Evolutionary conservation across 2,329 filamentous ascomycete species (phyloP).

Genomic region (Zasmidium angulare): DNA sequence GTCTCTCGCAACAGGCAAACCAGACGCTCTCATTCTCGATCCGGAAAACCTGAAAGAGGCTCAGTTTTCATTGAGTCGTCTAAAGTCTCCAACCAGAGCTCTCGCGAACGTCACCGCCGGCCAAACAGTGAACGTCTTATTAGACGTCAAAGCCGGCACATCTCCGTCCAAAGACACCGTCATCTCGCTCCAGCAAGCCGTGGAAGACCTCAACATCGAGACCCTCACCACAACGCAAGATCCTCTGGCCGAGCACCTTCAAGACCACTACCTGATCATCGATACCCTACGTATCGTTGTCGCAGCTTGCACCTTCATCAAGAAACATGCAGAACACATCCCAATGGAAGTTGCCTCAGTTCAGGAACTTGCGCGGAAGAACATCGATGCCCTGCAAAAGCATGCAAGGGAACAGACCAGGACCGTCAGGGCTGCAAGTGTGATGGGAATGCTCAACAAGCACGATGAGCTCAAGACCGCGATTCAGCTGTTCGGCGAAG

Average conservation of each 20-base stretch:
- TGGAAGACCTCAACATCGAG: conserved; percentile 16
- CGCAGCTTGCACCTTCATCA: conserved; percentile 20
- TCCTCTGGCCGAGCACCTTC: conserved; percentile 18
- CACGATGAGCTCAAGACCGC: conserved; percentile 12
- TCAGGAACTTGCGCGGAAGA: conserved; percentile 19
- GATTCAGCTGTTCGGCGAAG: conserved; percentile 15
- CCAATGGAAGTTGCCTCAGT: conserved; percentile 14
- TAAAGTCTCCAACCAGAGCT: background rate
- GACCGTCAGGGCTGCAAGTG: conserved; percentile 9
- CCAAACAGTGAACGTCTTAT: conserved; percentile 17
- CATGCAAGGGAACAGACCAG: conserved; percentile 24
- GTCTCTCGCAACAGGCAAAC: conserved; percentile 23
- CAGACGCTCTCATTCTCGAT: conserved; percentile 19
- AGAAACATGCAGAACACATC: conserved; percentile 9
- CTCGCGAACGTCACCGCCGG: background rate
- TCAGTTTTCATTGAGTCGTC: background rate
- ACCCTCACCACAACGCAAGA: conserved; percentile 11
- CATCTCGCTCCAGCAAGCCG: conserved; percentile 13
- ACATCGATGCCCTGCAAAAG: conserved; percentile 23
- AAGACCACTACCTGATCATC: conserved; percentile 26
- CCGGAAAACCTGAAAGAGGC: conserved; percentile 7
- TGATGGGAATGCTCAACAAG: conserved; percentile 14
- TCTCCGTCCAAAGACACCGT: conserved; percentile 11
- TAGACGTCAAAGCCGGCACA: conserved; percentile 9
- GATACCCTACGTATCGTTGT: conserved; percentile 27